phyloP scores from a whole-genome alignment of 2,329 filamentous ascomycete species.

The Fusarium cyanostomum region DNA sequence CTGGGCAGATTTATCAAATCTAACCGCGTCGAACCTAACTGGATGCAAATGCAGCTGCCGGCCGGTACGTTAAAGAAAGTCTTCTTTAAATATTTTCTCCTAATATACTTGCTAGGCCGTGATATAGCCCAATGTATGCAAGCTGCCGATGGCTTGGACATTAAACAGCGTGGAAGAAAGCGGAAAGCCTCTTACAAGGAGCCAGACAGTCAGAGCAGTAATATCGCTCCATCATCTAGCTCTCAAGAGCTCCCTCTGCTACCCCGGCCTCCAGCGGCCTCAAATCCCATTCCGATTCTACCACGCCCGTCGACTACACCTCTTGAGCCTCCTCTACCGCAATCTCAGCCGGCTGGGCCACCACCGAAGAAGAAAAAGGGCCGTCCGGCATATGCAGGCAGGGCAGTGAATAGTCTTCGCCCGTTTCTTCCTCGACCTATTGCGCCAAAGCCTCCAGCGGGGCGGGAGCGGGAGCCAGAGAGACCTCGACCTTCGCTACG shows the following conservation, averaged over 20 bases:
- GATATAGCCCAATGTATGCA: constrained; percentile 58
- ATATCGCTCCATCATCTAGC: background rate
- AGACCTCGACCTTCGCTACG: constrained; percentile 1
- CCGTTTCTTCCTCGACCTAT: constrained; percentile 48
- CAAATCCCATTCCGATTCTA: constrained; percentile 27
- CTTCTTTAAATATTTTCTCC: background rate
- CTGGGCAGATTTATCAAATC: constrained; percentile 59
- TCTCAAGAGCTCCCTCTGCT: constrained; percentile 6
- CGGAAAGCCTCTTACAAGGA: constrained; percentile 44
- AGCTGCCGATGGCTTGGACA: constrained; percentile 52
- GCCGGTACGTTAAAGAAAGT: constrained; percentile 49
- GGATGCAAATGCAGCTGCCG: constrained; percentile 60
- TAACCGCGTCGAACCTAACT: constrained; percentile 54
- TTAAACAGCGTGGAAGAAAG: constrained; percentile 45
- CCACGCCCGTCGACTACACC: constrained; percentile 37
- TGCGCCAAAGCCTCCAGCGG: constrained; percentile 43
- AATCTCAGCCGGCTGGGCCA: constrained; percentile 8
- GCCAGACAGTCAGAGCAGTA: constrained; percentile 45
- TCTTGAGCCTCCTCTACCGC: constrained; percentile 4
- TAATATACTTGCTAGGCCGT: constrained; percentile 50
- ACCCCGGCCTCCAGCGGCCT: background rate
- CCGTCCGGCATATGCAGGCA: constrained; percentile 57
- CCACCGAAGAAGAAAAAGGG: constrained; percentile 54
- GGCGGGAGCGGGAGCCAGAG: background rate
- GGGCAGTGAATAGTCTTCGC: constrained; percentile 46